Evolutionary conservation across 371 early-diverging fungal genomes (phyloP).

Genomic region (Saksenaea oblongispora): DNA sequence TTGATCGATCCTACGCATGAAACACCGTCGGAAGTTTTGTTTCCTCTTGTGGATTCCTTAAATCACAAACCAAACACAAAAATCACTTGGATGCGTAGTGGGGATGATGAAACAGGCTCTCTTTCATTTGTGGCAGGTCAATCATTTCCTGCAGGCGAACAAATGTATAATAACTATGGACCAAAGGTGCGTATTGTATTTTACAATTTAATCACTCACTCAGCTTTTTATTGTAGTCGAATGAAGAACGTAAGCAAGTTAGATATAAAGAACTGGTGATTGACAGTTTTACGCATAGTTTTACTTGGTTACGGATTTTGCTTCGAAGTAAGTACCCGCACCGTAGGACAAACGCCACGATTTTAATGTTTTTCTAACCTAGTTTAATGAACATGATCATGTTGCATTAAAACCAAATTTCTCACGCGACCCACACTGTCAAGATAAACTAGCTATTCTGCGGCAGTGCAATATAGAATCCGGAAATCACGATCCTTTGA

Average conservation of each 20-base stretch:
- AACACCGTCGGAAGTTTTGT: slow-evolving; percentile 42
- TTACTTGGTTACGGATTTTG: slow-evolving; percentile 69
- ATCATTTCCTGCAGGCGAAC: slow-evolving; percentile 34
- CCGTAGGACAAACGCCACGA: neutral
- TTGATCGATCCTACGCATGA: slow-evolving; percentile 38
- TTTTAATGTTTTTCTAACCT: neutral
- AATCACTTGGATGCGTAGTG: slow-evolving; percentile 51
- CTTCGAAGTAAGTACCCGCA: slow-evolving; percentile 34
- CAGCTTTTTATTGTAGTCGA: slow-evolving; percentile 44
- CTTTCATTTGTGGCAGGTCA: slow-evolving; percentile 43
- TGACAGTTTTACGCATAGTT: slow-evolving; percentile 22
- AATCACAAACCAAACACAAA: slow-evolving; percentile 58
- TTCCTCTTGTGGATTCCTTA: slow-evolving; percentile 59
- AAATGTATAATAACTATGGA: slow-evolving; percentile 70
- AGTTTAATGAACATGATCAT: slow-evolving; percentile 53
- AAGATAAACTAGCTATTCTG: slow-evolving; percentile 45
- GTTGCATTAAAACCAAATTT: slow-evolving; percentile 60
- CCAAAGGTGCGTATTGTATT: slow-evolving; percentile 48
- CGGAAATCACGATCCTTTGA: slow-evolving; percentile 28
- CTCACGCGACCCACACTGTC: slow-evolving; percentile 54
- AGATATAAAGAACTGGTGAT: neutral
- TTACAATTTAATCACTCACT: too few relatives aligned
- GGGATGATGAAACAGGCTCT: slow-evolving; percentile 26
- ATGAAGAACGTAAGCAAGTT: slow-evolving; percentile 63
- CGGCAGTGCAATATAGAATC: slow-evolving; percentile 34